Percentiles rank a stretch among this genome's conserved stretches.
These are phyloP conservation scores for Discostella pseudostelligera DNA, from an alignment of 108 stramenopile species.

Conservation along the genomic window DNA sequence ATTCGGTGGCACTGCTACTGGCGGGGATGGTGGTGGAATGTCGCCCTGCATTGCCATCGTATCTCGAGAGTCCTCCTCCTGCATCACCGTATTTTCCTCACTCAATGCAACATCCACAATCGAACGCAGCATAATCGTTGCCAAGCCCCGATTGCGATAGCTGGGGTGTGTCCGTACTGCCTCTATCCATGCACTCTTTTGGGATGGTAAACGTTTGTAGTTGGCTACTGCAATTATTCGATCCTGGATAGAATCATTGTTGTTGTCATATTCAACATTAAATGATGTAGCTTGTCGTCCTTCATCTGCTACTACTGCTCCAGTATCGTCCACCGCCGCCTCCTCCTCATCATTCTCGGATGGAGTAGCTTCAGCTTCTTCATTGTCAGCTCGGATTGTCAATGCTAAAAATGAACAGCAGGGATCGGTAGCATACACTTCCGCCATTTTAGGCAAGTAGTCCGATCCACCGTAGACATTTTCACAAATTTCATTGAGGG, in stretches of 20 bases:
- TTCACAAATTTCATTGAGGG: slow-evolving; percentile 44
- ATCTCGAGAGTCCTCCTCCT: too few species aligned
- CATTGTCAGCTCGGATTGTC: too few species aligned
- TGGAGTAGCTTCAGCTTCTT: too few species aligned
- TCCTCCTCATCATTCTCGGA: too few species aligned
- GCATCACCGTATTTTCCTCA: too few species aligned
- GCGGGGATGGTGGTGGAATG: too few species aligned
- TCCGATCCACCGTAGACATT: slow-evolving; percentile 32
- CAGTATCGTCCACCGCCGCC: too few species aligned
- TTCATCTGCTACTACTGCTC: background rate
- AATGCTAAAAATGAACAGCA: slow-evolving; percentile 40
- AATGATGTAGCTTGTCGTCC: background rate
- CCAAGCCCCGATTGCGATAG: slow-evolving; percentile 40
- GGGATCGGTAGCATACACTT: slow-evolving; percentile 25
- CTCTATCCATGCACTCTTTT: slow-evolving; percentile 45
- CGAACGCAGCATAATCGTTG: slow-evolving; percentile 21
- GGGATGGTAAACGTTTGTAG: slow-evolving; percentile 35
- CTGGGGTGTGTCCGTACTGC: slow-evolving; percentile 44
- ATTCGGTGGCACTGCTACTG: background rate
- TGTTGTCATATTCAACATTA: background rate
- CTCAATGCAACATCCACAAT: slow-evolving; percentile 15
- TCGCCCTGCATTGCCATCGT: slow-evolving; percentile 11
- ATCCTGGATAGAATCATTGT: slow-evolving; percentile 25
- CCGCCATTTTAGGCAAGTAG: slow-evolving; percentile 43
- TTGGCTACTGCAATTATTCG: slow-evolving; percentile 40